These are phyloP conservation scores for Exidia glandulosa DNA, from an alignment of 768 basidiomycete genomes.

Conservation along the genomic window DNA sequence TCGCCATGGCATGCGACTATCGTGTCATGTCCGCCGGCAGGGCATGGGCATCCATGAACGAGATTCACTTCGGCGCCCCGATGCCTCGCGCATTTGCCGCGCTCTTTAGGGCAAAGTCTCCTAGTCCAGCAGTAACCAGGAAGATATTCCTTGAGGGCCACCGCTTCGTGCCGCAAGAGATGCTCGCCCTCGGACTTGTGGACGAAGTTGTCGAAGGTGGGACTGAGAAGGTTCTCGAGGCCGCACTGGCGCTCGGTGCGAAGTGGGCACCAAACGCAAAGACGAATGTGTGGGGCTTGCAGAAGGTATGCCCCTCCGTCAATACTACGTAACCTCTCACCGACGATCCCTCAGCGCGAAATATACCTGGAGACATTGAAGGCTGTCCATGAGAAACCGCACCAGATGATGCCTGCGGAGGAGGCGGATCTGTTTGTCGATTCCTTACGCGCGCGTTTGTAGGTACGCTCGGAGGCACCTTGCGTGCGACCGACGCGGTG, in stretches of 20 bases:
- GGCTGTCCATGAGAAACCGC: neutral
- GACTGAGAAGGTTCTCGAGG: constrained; percentile 46
- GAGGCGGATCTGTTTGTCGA: neutral
- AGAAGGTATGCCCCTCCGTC: constrained; percentile 38
- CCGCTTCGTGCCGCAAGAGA: constrained; percentile 64
- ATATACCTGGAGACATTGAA: constrained; percentile 47
- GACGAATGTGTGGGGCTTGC: constrained; percentile 59
- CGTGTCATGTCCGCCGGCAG: constrained; percentile 79
- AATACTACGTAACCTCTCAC: neutral
- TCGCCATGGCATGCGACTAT: constrained; percentile 78
- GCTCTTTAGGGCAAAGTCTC: constrained; percentile 53
- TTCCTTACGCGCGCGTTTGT: neutral
- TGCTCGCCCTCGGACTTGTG: constrained; percentile 51
- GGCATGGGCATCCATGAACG: constrained; percentile 90
- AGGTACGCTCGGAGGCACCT: neutral
- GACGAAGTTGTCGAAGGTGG: constrained; percentile 55
- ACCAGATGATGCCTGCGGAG: neutral
- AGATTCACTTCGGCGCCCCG: constrained; percentile 77
- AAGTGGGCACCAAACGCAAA: constrained; percentile 39
- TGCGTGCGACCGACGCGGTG: neutral
- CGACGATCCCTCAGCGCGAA: constrained; percentile 26
- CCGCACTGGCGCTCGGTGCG: constrained; percentile 54
- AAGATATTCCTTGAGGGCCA: constrained; percentile 74
- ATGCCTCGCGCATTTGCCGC: constrained; percentile 65
- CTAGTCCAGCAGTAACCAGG: constrained; percentile 45